A percentile compares a stretch with the other conserved stretches of the same genome.
Conservation (phyloP, 73 alveolate species). For the Paramecium biaurelia region DNA sequence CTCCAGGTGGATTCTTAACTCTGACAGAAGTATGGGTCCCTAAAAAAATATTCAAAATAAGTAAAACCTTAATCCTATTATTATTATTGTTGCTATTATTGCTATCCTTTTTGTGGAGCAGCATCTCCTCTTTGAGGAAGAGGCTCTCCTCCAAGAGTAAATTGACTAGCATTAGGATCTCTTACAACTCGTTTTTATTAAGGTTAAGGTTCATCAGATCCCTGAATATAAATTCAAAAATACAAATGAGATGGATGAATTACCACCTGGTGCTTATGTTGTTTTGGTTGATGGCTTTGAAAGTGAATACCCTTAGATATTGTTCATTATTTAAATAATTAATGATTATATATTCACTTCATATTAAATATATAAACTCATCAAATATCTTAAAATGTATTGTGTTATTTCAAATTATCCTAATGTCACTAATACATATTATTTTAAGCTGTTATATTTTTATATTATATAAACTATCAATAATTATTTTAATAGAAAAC, state of each 20-base stretch:
- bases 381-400: neutral
- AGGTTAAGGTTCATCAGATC: slow-evolving; percentile 24
- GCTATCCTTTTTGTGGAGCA: neutral
- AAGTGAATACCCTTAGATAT: slow-evolving; percentile 40
- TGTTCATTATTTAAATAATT: slow-evolving; percentile 39
- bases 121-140: neutral
- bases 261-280: slow-evolving; percentile 56
- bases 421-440: neutral
- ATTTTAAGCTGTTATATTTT: neutral
- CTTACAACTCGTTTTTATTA: slow-evolving; percentile 8
- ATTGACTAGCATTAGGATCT: slow-evolving; percentile 45
- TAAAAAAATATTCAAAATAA: neutral
- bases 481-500: neutral
- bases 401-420: neutral
- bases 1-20: slow-evolving; percentile 57
- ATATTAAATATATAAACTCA: neutral
- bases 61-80: slow-evolving; percentile 12
- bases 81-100: neutral
- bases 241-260: slow-evolving; percentile 49
- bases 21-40: slow-evolving; percentile 36
- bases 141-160: slow-evolving; percentile 37
- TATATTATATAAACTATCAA: neutral
- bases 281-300: slow-evolving; percentile 38
- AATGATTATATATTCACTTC: neutral
- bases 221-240: neutral